Percentiles rank a stretch among this genome's conserved stretches.
phyloP scores from a whole-genome alignment of 169 alveolate genomes.

The Plasmodium coatneyi region DNA sequence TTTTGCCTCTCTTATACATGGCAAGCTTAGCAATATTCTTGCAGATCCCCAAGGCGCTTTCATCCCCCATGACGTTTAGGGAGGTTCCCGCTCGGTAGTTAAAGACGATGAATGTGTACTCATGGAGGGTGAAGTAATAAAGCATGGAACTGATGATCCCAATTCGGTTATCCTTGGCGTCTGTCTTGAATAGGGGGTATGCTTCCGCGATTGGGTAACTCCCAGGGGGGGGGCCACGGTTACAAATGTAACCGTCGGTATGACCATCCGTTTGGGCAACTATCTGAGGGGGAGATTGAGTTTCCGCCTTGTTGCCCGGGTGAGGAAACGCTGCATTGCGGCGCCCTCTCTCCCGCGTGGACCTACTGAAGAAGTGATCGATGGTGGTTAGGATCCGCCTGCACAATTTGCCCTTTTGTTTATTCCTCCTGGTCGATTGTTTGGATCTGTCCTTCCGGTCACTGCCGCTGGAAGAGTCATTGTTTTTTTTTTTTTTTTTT shows the following conservation, averaged over 20 bases:
- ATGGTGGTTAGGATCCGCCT: background rate
- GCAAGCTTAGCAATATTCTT: conserved; percentile 79
- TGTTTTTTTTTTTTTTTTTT: background rate
- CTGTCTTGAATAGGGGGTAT: background rate
- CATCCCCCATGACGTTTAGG: conserved; percentile 76
- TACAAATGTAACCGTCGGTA: too few species aligned
- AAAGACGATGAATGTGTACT: conserved; percentile 75
- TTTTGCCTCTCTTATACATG: conserved; percentile 77
- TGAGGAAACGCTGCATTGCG: background rate
- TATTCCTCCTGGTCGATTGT: background rate
- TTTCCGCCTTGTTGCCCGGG: background rate
- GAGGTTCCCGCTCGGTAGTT: conserved; percentile 79
- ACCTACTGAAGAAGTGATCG: background rate
- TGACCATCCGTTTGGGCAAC: background rate
- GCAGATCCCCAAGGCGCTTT: conserved; percentile 75
- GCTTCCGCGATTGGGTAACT: background rate
- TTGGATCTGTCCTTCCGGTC: background rate
- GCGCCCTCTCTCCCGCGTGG: background rate
- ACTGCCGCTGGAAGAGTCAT: background rate
- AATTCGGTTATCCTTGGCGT: conserved; percentile 72
- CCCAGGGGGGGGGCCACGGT: background rate
- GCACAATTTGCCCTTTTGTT: background rate
- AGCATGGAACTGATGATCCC: conserved; percentile 78
- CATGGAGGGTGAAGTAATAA: conserved; percentile 77
- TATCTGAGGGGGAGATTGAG: background rate